Percentiles rank a stretch among this genome's conserved stretches.
Conservation (phyloP, 2,329 filamentous ascomycete species). For the Fusarium beomiforme region DNA sequence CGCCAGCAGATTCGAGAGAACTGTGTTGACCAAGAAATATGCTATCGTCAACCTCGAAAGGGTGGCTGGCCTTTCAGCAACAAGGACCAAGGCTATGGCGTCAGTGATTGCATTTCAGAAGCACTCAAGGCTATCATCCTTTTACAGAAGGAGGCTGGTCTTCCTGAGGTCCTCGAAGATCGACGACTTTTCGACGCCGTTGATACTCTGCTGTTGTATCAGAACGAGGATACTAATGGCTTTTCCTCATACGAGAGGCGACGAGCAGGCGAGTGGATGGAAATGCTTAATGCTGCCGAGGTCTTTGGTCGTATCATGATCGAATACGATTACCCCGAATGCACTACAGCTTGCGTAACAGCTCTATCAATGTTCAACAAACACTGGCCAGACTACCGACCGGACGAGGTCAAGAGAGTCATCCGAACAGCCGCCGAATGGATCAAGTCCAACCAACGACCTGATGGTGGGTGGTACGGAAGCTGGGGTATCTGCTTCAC, state of each 20-base stretch:
- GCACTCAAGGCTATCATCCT: constrained; percentile 87
- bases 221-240: constrained; percentile 80
- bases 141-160: constrained; percentile 81
- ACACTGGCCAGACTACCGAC: constrained; percentile 83
- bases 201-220: constrained; percentile 90
- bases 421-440: constrained; percentile 80
- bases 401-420: constrained; percentile 77
- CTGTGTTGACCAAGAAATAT: constrained; percentile 77
- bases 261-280: constrained; percentile 79
- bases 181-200: constrained; percentile 86
- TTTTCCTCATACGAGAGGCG: constrained; percentile 91
- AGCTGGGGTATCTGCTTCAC: constrained; percentile 99
- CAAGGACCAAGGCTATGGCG: constrained; percentile 90
- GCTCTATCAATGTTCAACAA: constrained; percentile 84
- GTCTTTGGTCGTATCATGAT: constrained; percentile 99
- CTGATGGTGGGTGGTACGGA: constrained; percentile 96
- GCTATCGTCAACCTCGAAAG: constrained; percentile 90
- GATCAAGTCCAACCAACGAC: constrained; percentile 80
- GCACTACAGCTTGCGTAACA: constrained; percentile 93
- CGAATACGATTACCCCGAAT: constrained; percentile 98
- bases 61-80: constrained; percentile 98
- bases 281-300: constrained; percentile 92
- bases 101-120: constrained; percentile 94
- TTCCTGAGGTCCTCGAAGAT: constrained; percentile 77
- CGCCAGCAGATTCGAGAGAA: constrained; percentile 91